phyloP scores from a whole-genome alignment of 805 yeast genomes.

The Barnettozyma populi region DNA sequence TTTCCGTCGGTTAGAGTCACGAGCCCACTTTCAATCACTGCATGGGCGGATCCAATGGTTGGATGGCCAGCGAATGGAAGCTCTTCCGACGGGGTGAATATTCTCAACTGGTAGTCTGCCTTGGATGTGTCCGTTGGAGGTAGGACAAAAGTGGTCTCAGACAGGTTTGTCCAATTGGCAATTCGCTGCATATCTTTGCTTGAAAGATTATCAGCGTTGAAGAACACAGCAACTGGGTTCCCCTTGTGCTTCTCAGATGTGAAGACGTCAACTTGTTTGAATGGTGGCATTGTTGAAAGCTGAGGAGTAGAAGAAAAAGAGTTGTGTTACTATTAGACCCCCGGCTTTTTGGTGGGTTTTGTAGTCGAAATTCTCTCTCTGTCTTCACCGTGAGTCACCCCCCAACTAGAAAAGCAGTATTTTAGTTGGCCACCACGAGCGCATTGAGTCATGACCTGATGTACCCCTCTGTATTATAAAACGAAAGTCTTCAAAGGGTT shows the following conservation, averaged over 20 bases:
- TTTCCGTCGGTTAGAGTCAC: conserved; percentile 23
- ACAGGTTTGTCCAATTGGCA: conserved; percentile 56
- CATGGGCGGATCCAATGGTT: conserved; percentile 47
- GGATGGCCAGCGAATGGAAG: conserved; percentile 66
- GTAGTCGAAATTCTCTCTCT: too few species aligned
- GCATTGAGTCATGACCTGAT: too few species aligned
- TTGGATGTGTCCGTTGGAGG: conserved; percentile 30
- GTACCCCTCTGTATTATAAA: too few species aligned
- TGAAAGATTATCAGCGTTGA: conserved; percentile 35
- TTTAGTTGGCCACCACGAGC: too few species aligned
- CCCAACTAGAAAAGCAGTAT: too few species aligned
- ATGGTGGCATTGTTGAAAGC: conserved; percentile 8
- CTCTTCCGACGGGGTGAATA: conserved; percentile 42
- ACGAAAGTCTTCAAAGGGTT: too few species aligned
- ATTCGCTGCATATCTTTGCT: conserved; percentile 39
- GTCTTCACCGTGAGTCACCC: too few species aligned
- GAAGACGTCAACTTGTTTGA: conserved; percentile 34
- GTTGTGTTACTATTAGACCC: too few species aligned
- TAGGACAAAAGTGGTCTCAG: conserved; percentile 51
- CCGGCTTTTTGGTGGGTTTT: too few species aligned
- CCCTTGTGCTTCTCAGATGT: conserved; percentile 32
- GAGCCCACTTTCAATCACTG: conserved; percentile 35
- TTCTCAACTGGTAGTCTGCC: conserved; percentile 45
- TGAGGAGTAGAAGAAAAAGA: not conserved
- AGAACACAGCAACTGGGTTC: conserved; percentile 48